phyloP scores from a whole-genome alignment of 495 filamentous ascomycete species.

The Lepraria neglecta region DNA sequence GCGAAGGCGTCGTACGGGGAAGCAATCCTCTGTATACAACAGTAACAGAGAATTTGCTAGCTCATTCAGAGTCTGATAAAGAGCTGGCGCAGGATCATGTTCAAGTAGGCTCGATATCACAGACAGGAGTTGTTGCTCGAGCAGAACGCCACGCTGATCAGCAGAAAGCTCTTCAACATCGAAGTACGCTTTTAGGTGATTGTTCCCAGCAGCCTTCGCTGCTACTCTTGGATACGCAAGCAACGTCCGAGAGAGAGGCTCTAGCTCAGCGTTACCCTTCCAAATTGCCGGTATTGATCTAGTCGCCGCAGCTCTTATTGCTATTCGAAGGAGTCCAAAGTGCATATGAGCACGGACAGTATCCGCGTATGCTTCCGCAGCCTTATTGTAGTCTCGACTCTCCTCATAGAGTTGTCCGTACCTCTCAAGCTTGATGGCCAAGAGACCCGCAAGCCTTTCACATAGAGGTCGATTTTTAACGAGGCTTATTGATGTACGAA shows the following conservation, averaged over 20 bases:
- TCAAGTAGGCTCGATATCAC: constrained; percentile 23
- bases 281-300: constrained; percentile 29
- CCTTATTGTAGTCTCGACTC: constrained; percentile 33
- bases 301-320: constrained; percentile 28
- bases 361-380: constrained; percentile 38
- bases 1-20: constrained; percentile 45
- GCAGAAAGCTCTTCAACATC: constrained; percentile 37
- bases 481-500: constrained; percentile 46
- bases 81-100: background rate
- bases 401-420: constrained; percentile 44
- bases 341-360: constrained; percentile 46
- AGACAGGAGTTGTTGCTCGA: constrained; percentile 52
- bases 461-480: constrained; percentile 36
- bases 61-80: constrained; percentile 16
- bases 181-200: constrained; percentile 31
- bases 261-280: constrained; percentile 21
- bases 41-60: constrained; percentile 37
- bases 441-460: constrained; percentile 43
- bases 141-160: constrained; percentile 41
- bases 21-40: constrained; percentile 35
- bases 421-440: constrained; percentile 50
- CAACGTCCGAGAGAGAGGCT: constrained; percentile 43
- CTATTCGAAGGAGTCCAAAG: constrained; percentile 37
- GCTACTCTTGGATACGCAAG: constrained; percentile 42
- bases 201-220: constrained; percentile 21